Evolutionary conservation across 495 filamentous ascomycete species (phyloP).

Genomic region (Xylaria telfairii): DNA sequence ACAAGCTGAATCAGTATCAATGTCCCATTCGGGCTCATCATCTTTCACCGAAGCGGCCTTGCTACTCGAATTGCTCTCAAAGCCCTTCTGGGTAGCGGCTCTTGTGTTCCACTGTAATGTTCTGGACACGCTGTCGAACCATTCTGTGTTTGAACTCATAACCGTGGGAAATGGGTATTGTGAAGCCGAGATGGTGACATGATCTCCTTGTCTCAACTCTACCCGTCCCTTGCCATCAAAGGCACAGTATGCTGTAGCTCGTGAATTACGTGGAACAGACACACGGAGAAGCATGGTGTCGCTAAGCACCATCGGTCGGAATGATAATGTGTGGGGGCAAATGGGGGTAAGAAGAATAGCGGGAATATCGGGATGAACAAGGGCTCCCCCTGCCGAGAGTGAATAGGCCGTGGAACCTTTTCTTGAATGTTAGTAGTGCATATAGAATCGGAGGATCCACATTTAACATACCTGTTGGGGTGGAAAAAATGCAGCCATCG

Average conservation of each 20-base stretch:
- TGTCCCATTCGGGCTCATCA: conserved; percentile 73
- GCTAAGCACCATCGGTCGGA: conserved; percentile 98
- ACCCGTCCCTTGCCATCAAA: conserved; percentile 97
- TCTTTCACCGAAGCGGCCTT: conserved; percentile 47
- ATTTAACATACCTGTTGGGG: conserved; percentile 73
- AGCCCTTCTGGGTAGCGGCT: conserved; percentile 84
- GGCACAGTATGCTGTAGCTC: conserved; percentile 90
- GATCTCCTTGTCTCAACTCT: conserved; percentile 89
- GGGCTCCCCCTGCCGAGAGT: conserved; percentile 90
- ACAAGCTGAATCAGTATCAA: conserved; percentile 77
- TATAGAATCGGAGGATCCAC: neutral
- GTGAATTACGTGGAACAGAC: conserved; percentile 79
- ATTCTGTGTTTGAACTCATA: conserved; percentile 78
- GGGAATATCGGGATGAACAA: conserved; percentile 96
- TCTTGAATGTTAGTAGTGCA: conserved; percentile 18
- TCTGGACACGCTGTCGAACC: conserved; percentile 91
- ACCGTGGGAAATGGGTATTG: conserved; percentile 97
- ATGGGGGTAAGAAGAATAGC: conserved; percentile 97
- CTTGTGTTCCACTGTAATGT: conserved; percentile 93
- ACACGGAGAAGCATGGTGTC: conserved; percentile 91
- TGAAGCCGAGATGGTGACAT: conserved; percentile 90
- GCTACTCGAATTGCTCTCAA: conserved; percentile 56
- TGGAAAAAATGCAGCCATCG: conserved; percentile 96
- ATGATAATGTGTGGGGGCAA: conserved; percentile 94
- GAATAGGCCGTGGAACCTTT: conserved; percentile 91